These are phyloP conservation scores for Erodium texanum DNA, from an alignment of 441 rosid species.

Conservation along the genomic window DNA sequence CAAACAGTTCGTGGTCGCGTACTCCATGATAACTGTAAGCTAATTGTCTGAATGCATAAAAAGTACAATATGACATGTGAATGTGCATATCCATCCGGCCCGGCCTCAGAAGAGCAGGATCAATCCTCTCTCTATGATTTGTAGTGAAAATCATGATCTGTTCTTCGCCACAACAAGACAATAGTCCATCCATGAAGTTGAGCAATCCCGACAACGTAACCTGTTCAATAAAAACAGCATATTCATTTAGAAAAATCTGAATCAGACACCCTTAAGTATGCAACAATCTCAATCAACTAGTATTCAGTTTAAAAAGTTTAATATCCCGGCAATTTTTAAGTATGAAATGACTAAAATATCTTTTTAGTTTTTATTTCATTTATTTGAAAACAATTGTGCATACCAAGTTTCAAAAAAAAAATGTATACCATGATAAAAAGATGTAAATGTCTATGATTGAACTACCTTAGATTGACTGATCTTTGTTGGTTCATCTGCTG, in stretches of 20 bases:
- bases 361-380: too few species aligned
- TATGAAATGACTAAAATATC: too few species aligned
- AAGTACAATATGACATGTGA: conserved; percentile 21
- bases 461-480: neutral
- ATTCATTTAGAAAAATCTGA: too few species aligned
- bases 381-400: too few species aligned
- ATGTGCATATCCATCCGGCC: conserved; percentile 27
- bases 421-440: too few species aligned
- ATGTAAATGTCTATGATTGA: neutral
- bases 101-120: conserved; percentile 19
- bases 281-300: too few species aligned
- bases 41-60: conserved; percentile 18
- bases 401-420: too few species aligned
- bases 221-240: too few species aligned
- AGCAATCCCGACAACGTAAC: conserved; percentile 17
- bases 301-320: too few species aligned
- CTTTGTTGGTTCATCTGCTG: neutral
- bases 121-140: conserved; percentile 23
- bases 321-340: too few species aligned
- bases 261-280: too few species aligned
- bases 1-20: conserved; percentile 14
- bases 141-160: conserved; percentile 20
- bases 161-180: conserved; percentile 23
- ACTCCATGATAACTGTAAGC: conserved; percentile 19
- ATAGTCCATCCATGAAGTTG: conserved; percentile 18